Evolutionary conservation across 345 rosid genomes (phyloP), one percentile per base, ranked within the genome.

Genomic region (Punica granatum): DNA sequence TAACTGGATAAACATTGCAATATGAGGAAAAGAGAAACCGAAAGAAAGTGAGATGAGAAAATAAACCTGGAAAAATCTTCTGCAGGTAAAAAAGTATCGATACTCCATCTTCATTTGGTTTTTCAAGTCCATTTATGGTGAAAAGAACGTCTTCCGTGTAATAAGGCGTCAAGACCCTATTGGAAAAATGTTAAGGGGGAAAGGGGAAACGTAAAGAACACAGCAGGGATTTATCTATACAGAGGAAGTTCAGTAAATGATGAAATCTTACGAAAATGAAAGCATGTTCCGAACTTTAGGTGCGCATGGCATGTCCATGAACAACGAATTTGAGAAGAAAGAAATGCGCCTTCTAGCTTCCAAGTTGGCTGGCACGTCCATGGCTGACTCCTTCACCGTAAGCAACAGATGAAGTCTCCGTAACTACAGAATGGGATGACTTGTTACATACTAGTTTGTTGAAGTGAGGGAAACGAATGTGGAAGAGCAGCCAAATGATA

Each of bases 201-300:
- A 59, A 46, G 28, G 21, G 23, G 7, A 34, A 21, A 12, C 14
- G 35, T 31, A 34, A 49, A 46, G 23, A n/a, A 33, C 36, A 41
- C 28, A 14, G 6, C n/a, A 41, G 26, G 14, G 62, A 67, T 54
- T 23, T 15, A 3, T 51, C 32, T 28, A 23, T 9, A 28, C 16
- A 34, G 41, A 59, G 2, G 7, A 30, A n/a, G 23, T 11, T 12
- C 13, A 49, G 60, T 65, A 70, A 44, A 65, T 54, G n/a, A n/a
- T 74, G 70, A 69, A 75, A 70, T 43, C 98, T 84, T 88, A 95
- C 99, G 99, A 92, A 81, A 92, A 95, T 51, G 98, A 87, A 79
- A 95, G 92, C 99, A 95, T 92, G 69, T 95, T 89, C 82, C 98
- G 97, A 78, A 95, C 99, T 92, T 90, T 92, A 60, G 99, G 99